Evolutionary conservation across 2,329 filamentous ascomycete species (phyloP), one percentile per base, ranked within the genome.

Genomic region (Pyrenophora graminea): DNA sequence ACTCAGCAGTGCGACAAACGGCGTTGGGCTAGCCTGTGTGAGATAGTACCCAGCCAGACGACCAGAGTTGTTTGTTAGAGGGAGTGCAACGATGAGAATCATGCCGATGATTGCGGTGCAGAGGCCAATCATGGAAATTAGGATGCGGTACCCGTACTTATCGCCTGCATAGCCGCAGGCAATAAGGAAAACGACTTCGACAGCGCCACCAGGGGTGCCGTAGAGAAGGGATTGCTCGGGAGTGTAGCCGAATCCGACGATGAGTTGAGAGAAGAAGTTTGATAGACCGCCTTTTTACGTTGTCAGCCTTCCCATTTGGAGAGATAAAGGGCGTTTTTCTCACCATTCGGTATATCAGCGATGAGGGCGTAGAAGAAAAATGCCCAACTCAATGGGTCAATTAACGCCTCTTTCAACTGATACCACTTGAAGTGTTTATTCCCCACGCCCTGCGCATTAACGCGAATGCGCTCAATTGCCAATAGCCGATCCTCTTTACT

Each of bases 401-500:
- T 50, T 6, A 86, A 62, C 0, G 83, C 81, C 58, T 86, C 83
- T 13, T 81, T 76, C 1, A 88, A 76, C 56, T 94, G 90, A 18
- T 82, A 79, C 74, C 80, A 77, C 56, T 88, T 88, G 72, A 87
- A 89, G 55, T 88, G 80, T 57, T 85, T 85, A 54, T 84, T 88
- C 1, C 86, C 87, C 13, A 89, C 85, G 0, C 89, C 89, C 53
- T 89, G 89, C 67, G 90, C 85, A 61, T 93, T 93, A 18, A 84
- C 79, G 0, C 88, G 80, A 5, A 93, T 83, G 0, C 89, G 80
- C 56, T 90, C 89, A 21, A 91, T 76, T 0, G 86, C 87, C 36
- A 90, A 78, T 0, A 85, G 68, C 10, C 84, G 83, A 58, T 93
- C 89, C 39, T 84, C 79, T 45, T 86, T 81, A 6, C 77, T 87